phyloP scores from a whole-genome alignment of 306 rosid species.

The Castanopsis chinensis region DNA sequence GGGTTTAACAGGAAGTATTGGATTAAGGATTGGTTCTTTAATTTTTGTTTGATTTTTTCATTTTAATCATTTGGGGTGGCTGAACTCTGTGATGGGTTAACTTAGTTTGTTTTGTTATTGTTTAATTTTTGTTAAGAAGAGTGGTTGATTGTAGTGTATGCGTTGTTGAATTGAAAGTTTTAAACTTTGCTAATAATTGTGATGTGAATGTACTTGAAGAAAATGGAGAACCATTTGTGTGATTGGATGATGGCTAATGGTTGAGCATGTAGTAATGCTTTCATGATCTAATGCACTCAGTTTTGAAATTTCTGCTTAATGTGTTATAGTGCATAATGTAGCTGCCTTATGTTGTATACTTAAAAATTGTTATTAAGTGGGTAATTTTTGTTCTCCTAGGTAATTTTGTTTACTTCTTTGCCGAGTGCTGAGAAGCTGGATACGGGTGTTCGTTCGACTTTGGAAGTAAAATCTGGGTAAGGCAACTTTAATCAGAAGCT shows the following conservation, averaged over 20 bases:
- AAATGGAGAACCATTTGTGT: neutral
- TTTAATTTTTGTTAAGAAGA: neutral
- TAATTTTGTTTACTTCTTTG: conserved; percentile 43
- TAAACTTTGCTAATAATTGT: neutral
- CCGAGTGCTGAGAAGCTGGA: conserved; percentile 36
- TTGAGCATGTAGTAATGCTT: neutral
- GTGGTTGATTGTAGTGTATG: neutral
- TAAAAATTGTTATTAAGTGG: neutral
- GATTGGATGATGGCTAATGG: neutral
- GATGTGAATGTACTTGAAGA: neutral
- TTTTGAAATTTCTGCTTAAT: neutral
- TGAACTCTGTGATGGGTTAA: neutral
- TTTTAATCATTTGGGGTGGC: neutral
- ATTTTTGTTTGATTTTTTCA: neutral
- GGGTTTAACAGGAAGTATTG: neutral
- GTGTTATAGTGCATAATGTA: neutral
- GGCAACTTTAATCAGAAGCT: neutral
- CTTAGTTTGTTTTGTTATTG: neutral
- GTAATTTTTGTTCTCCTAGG: conserved; percentile 33
- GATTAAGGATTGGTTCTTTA: neutral
- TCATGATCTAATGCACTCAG: neutral
- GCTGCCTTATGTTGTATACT: neutral
- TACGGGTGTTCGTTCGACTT: conserved; percentile 7
- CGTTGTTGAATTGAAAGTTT: neutral
- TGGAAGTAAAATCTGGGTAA: conserved; percentile 35